phyloP scores from a whole-genome alignment of 345 rosid species.

The Pugionium cornutum region DNA sequence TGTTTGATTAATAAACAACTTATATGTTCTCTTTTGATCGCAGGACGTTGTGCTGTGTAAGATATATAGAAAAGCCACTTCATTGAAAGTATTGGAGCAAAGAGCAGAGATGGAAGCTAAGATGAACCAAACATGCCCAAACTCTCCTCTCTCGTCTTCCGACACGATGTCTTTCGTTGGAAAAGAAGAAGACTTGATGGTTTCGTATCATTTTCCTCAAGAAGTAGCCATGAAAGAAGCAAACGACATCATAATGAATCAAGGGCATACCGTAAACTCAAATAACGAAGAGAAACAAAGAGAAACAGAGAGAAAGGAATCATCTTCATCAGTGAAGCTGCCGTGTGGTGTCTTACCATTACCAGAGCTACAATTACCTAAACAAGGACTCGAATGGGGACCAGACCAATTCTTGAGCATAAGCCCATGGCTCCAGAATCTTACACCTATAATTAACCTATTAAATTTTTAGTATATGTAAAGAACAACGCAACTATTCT shows the following conservation, averaged over 20 bases:
- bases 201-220: constrained; percentile 26
- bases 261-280: constrained; percentile 4
- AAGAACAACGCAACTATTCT: constrained; percentile 15
- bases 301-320: constrained; percentile 18
- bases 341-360: constrained; percentile 54
- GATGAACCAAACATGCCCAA: constrained; percentile 43
- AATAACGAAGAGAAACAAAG: constrained; percentile 15
- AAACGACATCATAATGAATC: constrained; percentile 13
- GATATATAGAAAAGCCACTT: constrained; percentile 89
- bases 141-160: constrained; percentile 49
- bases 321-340: constrained; percentile 46
- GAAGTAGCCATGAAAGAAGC: constrained; percentile 47
- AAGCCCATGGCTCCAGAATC: constrained; percentile 86
- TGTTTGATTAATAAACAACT: constrained; percentile 11
- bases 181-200: constrained; percentile 46
- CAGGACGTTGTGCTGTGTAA: constrained; percentile 93
- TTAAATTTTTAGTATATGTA: constrained; percentile 48
- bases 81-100: constrained; percentile 80
- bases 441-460: constrained; percentile 54
- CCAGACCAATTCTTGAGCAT: constrained; percentile 58
- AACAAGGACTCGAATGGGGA: constrained; percentile 61
- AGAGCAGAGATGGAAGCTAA: constrained; percentile 72
- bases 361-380: constrained; percentile 77
- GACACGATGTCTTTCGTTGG: constrained; percentile 45
- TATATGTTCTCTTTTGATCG: constrained; percentile 2